Conservation (phyloP, 2,329 filamentous ascomycete genomes). For the Alternaria longipes region DNA sequence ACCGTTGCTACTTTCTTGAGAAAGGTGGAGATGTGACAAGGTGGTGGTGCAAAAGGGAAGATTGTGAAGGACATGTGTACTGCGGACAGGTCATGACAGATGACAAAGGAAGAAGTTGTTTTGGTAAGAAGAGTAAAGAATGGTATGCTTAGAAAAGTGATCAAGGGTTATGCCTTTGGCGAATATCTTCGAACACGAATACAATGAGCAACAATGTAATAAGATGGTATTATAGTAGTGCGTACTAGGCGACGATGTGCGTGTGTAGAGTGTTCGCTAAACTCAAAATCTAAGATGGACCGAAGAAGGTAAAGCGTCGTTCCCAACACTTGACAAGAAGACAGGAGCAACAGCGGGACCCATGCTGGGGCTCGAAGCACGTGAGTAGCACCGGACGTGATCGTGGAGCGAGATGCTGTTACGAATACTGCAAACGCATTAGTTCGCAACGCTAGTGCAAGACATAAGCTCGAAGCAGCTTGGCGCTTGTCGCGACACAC, state of each 20-base stretch:
- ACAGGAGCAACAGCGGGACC: constrained; percentile 35
- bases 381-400: constrained; percentile 15
- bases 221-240: background rate
- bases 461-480: too few relatives aligned
- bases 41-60: constrained; percentile 27
- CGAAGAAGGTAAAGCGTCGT: background rate
- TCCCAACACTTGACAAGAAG: constrained; percentile 24
- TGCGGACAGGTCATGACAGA: constrained; percentile 24
- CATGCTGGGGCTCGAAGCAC: constrained; percentile 33
- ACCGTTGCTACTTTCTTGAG: constrained; percentile 41
- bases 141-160: constrained; percentile 25
- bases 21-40: constrained; percentile 27
- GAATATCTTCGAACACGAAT: background rate
- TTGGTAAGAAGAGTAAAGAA: constrained; percentile 41
- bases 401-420: constrained; percentile 7
- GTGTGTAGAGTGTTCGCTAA: background rate
- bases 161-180: too few relatives aligned
- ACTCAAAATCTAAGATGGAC: background rate
- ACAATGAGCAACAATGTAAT: background rate
- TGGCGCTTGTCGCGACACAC: too few relatives aligned
- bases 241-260: background rate
- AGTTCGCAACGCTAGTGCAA: too few relatives aligned
- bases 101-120: constrained; percentile 29
- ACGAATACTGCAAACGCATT: background rate
- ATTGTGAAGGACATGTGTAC: constrained; percentile 44